Evolutionary conservation across 1,284 basidiomycete genomes (phyloP).

Genomic region (Naganishia sp.): DNA sequence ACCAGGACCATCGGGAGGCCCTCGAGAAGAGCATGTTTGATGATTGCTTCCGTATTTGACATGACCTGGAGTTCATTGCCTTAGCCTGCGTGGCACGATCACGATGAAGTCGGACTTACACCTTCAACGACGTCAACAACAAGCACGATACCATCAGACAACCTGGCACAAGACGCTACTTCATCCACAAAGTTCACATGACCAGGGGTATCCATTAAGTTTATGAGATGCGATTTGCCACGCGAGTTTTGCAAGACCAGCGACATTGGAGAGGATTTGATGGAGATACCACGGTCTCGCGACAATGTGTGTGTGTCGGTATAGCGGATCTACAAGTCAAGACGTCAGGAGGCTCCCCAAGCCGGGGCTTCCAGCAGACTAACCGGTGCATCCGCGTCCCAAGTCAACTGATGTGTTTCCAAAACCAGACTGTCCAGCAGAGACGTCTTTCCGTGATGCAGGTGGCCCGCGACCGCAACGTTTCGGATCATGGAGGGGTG

Average conservation of each 20-base stretch:
- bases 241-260: slow-evolving; percentile 81
- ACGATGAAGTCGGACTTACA: slow-evolving; percentile 56
- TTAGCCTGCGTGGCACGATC: neutral
- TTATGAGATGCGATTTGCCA: slow-evolving; percentile 90
- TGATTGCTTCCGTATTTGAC: slow-evolving; percentile 81
- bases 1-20: slow-evolving; percentile 87
- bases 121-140: slow-evolving; percentile 97
- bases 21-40: slow-evolving; percentile 85
- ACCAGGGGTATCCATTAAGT: slow-evolving; percentile 95
- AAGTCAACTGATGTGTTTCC: slow-evolving; percentile 92
- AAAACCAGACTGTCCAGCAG: slow-evolving; percentile 95
- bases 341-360: slow-evolving; percentile 36
- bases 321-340: slow-evolving; percentile 69
- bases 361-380: slow-evolving; percentile 43
- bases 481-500: slow-evolving; percentile 96
- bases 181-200: slow-evolving; percentile 99
- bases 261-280: slow-evolving; percentile 96
- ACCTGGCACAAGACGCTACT: slow-evolving; percentile 79
- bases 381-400: slow-evolving; percentile 85
- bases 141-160: slow-evolving; percentile 90
- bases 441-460: slow-evolving; percentile 97
- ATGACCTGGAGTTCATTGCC: slow-evolving; percentile 65
- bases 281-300: slow-evolving; percentile 84
- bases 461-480: slow-evolving; percentile 88
- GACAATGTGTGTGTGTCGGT: slow-evolving; percentile 93